Conservation (phyloP, 257 asterid species). For the Solanum stenotomum region DNA sequence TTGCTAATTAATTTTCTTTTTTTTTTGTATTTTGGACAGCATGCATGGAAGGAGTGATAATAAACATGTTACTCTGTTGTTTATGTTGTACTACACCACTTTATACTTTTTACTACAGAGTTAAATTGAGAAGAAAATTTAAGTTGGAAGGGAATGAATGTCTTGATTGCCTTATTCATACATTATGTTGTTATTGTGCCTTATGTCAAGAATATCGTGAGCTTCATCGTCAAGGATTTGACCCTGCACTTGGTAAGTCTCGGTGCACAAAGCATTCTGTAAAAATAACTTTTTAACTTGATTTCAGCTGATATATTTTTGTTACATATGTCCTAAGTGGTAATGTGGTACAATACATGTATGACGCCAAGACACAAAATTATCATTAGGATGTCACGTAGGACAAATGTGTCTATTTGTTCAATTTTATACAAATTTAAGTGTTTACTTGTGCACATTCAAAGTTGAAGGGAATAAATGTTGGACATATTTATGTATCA, state of each 20-base stretch:
- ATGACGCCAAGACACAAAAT: neutral
- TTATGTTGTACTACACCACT: neutral
- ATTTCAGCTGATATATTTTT: neutral
- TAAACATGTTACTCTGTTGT: neutral
- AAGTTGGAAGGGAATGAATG: constrained; percentile 12
- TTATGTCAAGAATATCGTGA: constrained; percentile 30
- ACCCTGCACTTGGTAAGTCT: constrained; percentile 16
- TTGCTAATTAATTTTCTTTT: neutral
- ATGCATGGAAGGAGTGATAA: constrained; percentile 13
- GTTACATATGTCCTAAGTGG: neutral
- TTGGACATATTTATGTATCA: neutral
- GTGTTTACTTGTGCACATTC: neutral
- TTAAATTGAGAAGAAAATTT: constrained; percentile 11
- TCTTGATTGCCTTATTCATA: constrained; percentile 21
- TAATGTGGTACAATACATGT: neutral
- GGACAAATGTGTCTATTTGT: neutral
- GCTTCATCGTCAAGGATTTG: constrained; percentile 24
- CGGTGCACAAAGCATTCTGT: neutral
- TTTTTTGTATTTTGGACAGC: neutral
- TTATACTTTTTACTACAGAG: constrained; percentile 7
- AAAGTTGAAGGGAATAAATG: neutral
- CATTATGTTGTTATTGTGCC: constrained; percentile 11
- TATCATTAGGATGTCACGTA: neutral
- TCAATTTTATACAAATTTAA: too few species aligned
- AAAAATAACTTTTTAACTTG: neutral